phyloP scores from a whole-genome alignment of 108 stramenopile species.

The Tribonema minus region DNA sequence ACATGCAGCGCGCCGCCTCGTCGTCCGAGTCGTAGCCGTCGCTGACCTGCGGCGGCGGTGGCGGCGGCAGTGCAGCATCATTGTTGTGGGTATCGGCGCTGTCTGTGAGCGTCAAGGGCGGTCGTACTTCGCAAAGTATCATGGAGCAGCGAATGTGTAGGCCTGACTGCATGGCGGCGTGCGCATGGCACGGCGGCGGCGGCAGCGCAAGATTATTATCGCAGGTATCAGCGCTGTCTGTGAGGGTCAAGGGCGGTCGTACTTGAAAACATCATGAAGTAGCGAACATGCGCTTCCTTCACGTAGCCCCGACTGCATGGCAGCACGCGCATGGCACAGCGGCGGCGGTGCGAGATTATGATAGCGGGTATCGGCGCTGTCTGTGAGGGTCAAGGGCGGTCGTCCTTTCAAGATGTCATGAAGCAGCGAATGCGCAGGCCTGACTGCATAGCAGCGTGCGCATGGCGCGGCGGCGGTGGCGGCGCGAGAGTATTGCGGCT shows the following conservation, averaged over 20 bases:
- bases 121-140: too few species aligned
- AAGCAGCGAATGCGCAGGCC: too few species aligned
- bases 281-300: too few species aligned
- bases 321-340: background rate
- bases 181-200: background rate
- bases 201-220: background rate
- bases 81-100: background rate
- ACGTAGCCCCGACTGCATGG: too few species aligned
- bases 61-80: background rate
- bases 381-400: too few species aligned
- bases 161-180: too few species aligned
- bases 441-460: too few species aligned
- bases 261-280: too few species aligned
- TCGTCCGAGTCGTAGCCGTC: background rate
- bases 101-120: too few species aligned
- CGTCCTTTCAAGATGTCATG: too few species aligned
- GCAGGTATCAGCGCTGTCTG: background rate
- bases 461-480: background rate
- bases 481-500: background rate
- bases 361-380: background rate
- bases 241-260: too few species aligned
- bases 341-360: background rate
- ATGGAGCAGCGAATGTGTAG: too few species aligned
- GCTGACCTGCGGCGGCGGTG: background rate
- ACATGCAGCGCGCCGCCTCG: conserved; percentile 18